A percentile compares a stretch with the other conserved stretches of the same genome.
Evolutionary conservation across 2,329 filamentous ascomycete genomes (phyloP).

Genomic region (Scedosporium dehoogii): DNA sequence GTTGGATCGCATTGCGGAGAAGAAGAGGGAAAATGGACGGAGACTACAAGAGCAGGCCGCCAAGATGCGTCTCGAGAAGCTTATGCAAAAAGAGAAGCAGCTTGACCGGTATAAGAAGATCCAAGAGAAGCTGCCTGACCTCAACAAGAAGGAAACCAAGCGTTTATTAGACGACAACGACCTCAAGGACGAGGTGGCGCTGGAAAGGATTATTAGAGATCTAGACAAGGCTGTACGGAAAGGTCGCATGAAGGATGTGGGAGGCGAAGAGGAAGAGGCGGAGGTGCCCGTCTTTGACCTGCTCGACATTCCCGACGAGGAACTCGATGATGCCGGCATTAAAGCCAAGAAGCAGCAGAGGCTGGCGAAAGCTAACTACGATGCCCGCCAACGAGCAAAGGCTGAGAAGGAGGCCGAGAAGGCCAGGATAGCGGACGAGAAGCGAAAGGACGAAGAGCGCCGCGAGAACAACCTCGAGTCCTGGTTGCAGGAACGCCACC

Average conservation of each 20-base stretch:
- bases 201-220: constrained; percentile 78
- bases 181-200: constrained; percentile 77
- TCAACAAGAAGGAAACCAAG: constrained; percentile 85
- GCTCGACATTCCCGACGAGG: constrained; percentile 79
- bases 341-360: constrained; percentile 91
- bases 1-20: constrained; percentile 78
- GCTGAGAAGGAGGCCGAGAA: constrained; percentile 92
- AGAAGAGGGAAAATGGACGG: constrained; percentile 87
- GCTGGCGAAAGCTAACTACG: constrained; percentile 88
- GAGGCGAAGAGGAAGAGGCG: constrained; percentile 69
- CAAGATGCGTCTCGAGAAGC: constrained; percentile 91
- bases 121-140: constrained; percentile 58
- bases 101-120: constrained; percentile 87
- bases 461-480: constrained; percentile 74
- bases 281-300: constrained; percentile 81
- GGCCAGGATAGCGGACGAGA: constrained; percentile 71
- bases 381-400: constrained; percentile 87
- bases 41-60: constrained; percentile 91
- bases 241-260: constrained; percentile 86
- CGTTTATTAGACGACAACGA: constrained; percentile 82
- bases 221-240: constrained; percentile 85
- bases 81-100: constrained; percentile 93
- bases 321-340: constrained; percentile 81
- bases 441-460: constrained; percentile 72
- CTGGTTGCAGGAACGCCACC: constrained; percentile 77